Evolutionary conservation across 257 asterid species (phyloP), one percentile per base, ranked within the genome.

Genomic region (Jasminum sambac): DNA sequence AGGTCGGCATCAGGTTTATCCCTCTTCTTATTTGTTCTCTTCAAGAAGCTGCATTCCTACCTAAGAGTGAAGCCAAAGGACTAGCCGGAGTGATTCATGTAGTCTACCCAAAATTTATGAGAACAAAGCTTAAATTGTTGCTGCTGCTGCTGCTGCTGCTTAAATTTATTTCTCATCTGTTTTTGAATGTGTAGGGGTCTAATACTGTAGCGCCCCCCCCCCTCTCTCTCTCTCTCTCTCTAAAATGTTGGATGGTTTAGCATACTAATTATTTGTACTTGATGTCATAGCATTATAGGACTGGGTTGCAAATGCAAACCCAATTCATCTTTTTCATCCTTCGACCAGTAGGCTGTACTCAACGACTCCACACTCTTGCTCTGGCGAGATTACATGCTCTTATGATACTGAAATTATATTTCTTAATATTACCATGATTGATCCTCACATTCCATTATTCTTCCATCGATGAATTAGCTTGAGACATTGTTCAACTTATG

Each of bases 1-100:
- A 91, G 94, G 95, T 95, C 92, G 67, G 92, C 95, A 67, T 84
- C 97, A 95, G 97, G 99, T 95, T 84, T 86, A 84, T 74, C 72
- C 83, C 96, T 67, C 69, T 64, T 79, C 85, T 74, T 79, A 52
- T 72, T 64, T 67, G 68, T 66, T 24, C 41, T 65, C 40, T 73
- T 72, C 52, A 3, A 64, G 37, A 39, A 24, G 50, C 60, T 55
- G 16, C 30, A 52, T 12, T 61, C 62, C 63, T 50, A 55, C 21
- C 62, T 55, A 55, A 30, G 6, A 55, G 21, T 9, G 62, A 55
- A 6, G 16, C 7, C 1, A 52, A 55, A 0, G n/a, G 30, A 55
- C 7, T 55, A 30, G 36, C 3, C 7, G 23, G 2, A 52, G 30
- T 6, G 14, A 10, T 52, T 52, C 26, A 52, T 23, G 16, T 23